phyloP scores from a whole-genome alignment of 2,329 filamentous ascomycete species.

The Microsporum ferrugineum region DNA sequence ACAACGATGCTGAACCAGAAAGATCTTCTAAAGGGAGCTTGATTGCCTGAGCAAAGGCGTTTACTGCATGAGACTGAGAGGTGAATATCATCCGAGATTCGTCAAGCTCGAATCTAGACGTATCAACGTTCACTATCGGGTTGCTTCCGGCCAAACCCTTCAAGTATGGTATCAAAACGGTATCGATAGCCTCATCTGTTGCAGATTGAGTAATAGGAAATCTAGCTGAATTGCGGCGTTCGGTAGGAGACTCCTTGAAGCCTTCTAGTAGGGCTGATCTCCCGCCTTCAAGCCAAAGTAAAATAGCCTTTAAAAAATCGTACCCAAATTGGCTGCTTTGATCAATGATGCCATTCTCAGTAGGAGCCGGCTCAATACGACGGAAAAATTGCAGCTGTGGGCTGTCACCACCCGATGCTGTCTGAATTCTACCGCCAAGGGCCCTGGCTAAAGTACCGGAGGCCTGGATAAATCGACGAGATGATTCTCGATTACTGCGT shows the following conservation, averaged over 20 bases:
- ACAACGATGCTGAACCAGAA: slow-evolving; percentile 26
- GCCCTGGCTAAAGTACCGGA: slow-evolving; percentile 46
- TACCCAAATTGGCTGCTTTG: slow-evolving; percentile 47
- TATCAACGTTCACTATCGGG: slow-evolving; percentile 46
- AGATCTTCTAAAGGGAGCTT: slow-evolving; percentile 43
- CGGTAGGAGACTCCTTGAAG: slow-evolving; percentile 40
- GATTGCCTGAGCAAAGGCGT: slow-evolving; percentile 45
- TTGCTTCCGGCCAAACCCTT: slow-evolving; percentile 40
- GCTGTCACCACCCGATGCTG: slow-evolving; percentile 28
- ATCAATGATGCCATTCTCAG: slow-evolving; percentile 31
- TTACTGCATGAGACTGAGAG: slow-evolving; percentile 45
- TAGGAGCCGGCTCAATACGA: slow-evolving; percentile 38
- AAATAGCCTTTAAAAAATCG: slow-evolving; percentile 53
- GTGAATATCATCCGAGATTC: slow-evolving; percentile 41
- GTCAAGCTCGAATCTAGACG: slow-evolving; percentile 47
- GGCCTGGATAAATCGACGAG: slow-evolving; percentile 52
- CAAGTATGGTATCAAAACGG: slow-evolving; percentile 49
- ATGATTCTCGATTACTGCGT: slow-evolving; percentile 44
- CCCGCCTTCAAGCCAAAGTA: slow-evolving; percentile 52
- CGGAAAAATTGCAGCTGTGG: slow-evolving; percentile 37
- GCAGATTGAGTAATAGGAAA: slow-evolving; percentile 44
- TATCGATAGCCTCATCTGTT: slow-evolving; percentile 44
- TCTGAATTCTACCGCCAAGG: slow-evolving; percentile 44
- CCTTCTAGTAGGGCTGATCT: slow-evolving; percentile 44
- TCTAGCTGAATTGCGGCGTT: slow-evolving; percentile 33